These are phyloP conservation scores for Penicillium samsonianum DNA, from an alignment of 495 filamentous ascomycete genomes.

Conservation along the genomic window DNA sequence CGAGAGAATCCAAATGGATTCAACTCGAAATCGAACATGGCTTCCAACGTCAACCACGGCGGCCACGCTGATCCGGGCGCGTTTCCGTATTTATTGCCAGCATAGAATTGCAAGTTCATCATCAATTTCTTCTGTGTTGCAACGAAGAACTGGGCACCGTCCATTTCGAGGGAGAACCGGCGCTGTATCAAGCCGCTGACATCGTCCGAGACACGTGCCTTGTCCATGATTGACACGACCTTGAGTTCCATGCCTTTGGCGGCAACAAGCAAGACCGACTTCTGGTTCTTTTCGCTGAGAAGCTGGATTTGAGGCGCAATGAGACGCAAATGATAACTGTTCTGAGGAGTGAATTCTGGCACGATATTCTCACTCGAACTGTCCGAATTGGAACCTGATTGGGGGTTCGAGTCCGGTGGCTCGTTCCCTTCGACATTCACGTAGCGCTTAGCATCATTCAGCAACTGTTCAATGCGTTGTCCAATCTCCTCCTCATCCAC, in stretches of 20 bases:
- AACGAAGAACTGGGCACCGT: conserved; percentile 96
- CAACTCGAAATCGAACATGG: conserved; percentile 93
- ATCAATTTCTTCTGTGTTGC: conserved; percentile 87
- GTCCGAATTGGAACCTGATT: conserved; percentile 43
- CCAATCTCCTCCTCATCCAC: conserved; percentile 67
- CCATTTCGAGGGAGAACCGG: conserved; percentile 90
- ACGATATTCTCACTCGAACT: conserved; percentile 74
- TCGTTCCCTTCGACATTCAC: conserved; percentile 69
- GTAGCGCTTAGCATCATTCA: conserved; percentile 81
- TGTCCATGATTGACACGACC: conserved; percentile 96
- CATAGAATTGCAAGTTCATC: conserved; percentile 85
- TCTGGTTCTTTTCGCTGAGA: conserved; percentile 95
- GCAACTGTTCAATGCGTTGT: conserved; percentile 82
- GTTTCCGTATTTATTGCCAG: conserved; percentile 88
- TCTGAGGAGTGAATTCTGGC: conserved; percentile 88
- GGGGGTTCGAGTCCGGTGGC: conserved; percentile 31
- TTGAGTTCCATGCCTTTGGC: conserved; percentile 97
- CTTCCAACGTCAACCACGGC: conserved; percentile 95
- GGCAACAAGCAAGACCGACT: conserved; percentile 87
- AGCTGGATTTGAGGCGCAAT: conserved; percentile 97
- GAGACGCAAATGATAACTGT: conserved; percentile 89
- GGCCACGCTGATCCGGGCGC: conserved; percentile 86
- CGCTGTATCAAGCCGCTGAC: conserved; percentile 94
- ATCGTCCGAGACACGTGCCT: conserved; percentile 84
- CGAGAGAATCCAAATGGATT: conserved; percentile 95